Evolutionary conservation across 306 rosid genomes (phyloP).

Genomic region (Macrotyloma uniflorum): DNA sequence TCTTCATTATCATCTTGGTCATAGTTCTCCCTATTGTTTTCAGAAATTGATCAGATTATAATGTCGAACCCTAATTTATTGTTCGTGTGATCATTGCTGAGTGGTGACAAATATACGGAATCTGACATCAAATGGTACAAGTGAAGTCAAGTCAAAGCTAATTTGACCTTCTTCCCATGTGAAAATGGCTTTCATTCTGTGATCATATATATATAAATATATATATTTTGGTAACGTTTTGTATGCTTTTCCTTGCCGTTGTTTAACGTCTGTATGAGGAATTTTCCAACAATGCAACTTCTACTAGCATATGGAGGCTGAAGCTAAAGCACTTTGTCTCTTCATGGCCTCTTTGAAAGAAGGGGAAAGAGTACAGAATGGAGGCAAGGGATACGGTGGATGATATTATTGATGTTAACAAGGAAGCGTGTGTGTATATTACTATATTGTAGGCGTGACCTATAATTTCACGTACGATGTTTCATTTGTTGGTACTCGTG

Average conservation of each 20-base stretch:
- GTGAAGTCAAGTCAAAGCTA: conserved; percentile 3
- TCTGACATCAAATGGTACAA: neutral
- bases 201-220: neutral
- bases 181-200: neutral
- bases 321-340: neutral
- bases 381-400: neutral
- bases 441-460: neutral
- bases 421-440: neutral
- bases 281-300: neutral
- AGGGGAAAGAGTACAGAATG: neutral
- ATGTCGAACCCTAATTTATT: neutral
- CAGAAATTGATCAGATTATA: neutral
- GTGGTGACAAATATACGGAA: neutral
- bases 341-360: neutral
- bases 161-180: neutral
- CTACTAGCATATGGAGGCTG: neutral
- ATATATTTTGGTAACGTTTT: conserved; percentile 1
- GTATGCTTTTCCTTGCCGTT: neutral
- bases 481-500: neutral
- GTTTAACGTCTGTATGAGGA: conserved; percentile 8
- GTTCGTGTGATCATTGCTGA: neutral
- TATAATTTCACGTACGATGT: neutral
- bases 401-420: conserved; percentile 1
- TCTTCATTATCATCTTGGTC: conserved; percentile 54
- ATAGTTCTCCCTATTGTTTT: conserved; percentile 57